Evolutionary conservation across 768 basidiomycete species (phyloP).

Genomic region (Tricholoma flavovirens): DNA sequence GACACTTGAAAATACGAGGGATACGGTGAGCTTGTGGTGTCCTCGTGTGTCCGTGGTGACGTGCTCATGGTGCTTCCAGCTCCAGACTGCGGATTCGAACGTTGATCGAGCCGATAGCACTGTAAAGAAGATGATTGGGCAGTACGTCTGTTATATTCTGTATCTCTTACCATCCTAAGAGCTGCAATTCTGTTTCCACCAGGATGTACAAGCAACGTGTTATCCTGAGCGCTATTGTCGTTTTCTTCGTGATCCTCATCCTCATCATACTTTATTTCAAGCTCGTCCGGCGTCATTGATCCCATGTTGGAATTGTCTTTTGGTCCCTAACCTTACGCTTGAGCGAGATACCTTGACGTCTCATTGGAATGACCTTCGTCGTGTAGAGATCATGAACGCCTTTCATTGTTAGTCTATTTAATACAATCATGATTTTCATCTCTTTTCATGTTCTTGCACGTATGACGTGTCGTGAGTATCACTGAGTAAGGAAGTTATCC

Average conservation of each 20-base stretch:
- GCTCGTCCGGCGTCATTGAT: conserved; percentile 17
- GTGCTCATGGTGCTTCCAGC: conserved; percentile 33
- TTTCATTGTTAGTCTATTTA: background rate
- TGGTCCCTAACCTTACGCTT: background rate
- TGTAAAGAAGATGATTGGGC: conserved; percentile 85
- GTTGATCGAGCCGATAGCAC: conserved; percentile 88
- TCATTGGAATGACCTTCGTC: background rate
- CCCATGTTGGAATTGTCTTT: background rate
- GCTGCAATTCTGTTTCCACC: background rate
- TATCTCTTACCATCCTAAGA: background rate
- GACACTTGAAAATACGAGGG: conserved; percentile 83
- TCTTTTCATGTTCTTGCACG: too few relatives aligned
- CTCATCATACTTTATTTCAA: conserved; percentile 66
- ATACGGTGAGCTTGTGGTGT: conserved; percentile 47
- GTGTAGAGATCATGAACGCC: background rate
- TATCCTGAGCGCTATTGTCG: conserved; percentile 70
- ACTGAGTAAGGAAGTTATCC: too few relatives aligned
- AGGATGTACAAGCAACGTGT: conserved; percentile 93
- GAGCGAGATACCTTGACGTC: background rate
- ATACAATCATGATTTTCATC: background rate
- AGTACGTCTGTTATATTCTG: conserved; percentile 45
- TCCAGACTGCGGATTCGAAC: conserved; percentile 72
- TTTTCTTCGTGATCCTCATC: conserved; percentile 73
- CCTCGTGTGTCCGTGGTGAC: background rate
- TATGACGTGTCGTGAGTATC: too few relatives aligned